Base-by-base conservation (phyloP, 1,284 basidiomycete species). In the Chiua sp. region DNA sequence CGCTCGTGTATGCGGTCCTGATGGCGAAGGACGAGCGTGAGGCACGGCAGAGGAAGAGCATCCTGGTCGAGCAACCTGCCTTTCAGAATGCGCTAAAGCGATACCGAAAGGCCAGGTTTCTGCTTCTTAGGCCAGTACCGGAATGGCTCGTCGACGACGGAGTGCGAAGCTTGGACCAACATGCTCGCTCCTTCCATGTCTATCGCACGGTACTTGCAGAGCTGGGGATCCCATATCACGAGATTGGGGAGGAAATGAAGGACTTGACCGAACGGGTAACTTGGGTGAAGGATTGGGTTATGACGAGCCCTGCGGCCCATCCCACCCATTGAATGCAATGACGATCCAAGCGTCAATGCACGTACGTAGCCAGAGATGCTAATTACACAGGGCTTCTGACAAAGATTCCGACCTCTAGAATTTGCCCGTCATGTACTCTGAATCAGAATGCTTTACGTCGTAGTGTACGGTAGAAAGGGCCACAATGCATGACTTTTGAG, bases 141-240 rank as follows among this genome's bases (percentile, higher is more conserved):
- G 85, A 84, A 56, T 88, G 87, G 87, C 39, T 85, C 35, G 73
- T 80, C 2, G 87, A 89, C 63, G 87, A 89, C 61, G 87, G 87
- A 2, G 77, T 88, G 39, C 80, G 87, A 8, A 80, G 76, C 52
- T 64, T 86, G 59, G 82, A 86, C 23, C 76, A 86, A 50, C 79
- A 83, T 42, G 75, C 74, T 20, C 71, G 72, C 30, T 83, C 80
- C 52, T 70, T 80, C 37, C 62, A 73, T 18, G 68, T 77, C 28
- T 86, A 81, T 61, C 70, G 73, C 26, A 47, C 62, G 1, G 62
- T 80, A 5, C 70, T 88, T 47, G 61, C 68, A n/a, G 77, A 80
- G 32, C 71, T 86, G 30, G 76, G 69, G 0, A 84, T 89, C 28
- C 59, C 71, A 5, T 86, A 80, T 69, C 62, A 74, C 12, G 79